Base-by-base conservation (phyloP, 805 yeast genomes). In the Wickerhamiella sorbophila region DNA sequence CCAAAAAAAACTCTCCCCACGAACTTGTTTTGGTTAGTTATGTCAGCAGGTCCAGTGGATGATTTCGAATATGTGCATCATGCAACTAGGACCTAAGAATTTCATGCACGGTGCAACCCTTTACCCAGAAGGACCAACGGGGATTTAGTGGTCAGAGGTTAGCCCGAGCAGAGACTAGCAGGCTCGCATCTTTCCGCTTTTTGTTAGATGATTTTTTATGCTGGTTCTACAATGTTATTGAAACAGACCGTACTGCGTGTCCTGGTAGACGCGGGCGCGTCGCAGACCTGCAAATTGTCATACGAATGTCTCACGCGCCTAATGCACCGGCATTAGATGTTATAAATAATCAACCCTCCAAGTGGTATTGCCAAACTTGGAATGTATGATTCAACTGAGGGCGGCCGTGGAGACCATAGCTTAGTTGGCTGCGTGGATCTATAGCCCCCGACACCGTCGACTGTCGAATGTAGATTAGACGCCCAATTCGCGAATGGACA, bases 361-460 rank as follows among this genome's bases (percentile, higher is more conserved):
- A n/a, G n/a, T n/a, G n/a, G n/a, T n/a, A 39, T n/a, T 37, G 71
- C 75, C 87, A 85, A 1, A 75, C 80, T 45, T 86, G 93, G 54
- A 77, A 91, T 32, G 77, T 82, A 75, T 96, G 91, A 57, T 91
- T 91, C 45, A 91, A 64, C 4, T 77, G 73, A 46, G 74, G 73
- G 42, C 80, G 73, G 45, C 75, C 74, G 40, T 93, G 96, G 43
- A 91, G 68, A 49, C 79, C 77, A 51, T 78, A 82, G 2, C 78
- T 71, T 22, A 74, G 70, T 9, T 80, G 87, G 44, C 88, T 70
- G 1, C 53, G 51, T 2, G 69, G 69, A 33, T 65, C 71, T 31
- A 77, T 65, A 2, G 72, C 74, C 5, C 84, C 86, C 0, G 81
- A 74, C 19, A 45, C 44, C 0, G 52, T 49, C 48, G 72, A 69